Conservation (phyloP, 495 filamentous ascomycete genomes). For the Hypomontagnella monticulosa region DNA sequence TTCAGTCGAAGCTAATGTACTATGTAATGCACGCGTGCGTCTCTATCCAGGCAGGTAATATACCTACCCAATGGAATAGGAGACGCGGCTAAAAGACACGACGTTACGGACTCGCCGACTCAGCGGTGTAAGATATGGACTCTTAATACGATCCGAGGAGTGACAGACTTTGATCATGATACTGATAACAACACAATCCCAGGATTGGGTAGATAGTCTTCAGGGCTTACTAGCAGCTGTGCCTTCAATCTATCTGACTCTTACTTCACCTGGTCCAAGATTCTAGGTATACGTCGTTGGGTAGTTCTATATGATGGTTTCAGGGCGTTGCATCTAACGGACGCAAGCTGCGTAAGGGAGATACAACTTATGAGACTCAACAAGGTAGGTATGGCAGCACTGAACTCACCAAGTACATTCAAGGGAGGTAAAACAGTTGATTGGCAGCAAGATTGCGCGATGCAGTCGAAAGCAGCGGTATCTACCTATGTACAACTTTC, state of each 20-base stretch:
- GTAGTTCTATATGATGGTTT: not conserved
- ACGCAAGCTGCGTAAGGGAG: too few relatives aligned
- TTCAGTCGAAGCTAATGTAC: not conserved
- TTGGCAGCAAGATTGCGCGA: constrained; percentile 1
- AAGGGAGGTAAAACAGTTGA: not conserved
- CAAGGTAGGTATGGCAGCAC: too few relatives aligned
- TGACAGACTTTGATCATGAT: too few relatives aligned
- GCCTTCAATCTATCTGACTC: not conserved
- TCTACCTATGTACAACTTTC: constrained; percentile 22
- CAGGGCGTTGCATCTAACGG: too few relatives aligned
- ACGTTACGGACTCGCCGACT: constrained; percentile 4
- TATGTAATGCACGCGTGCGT: not conserved
- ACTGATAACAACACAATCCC: too few relatives aligned
- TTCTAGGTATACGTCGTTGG: constrained; percentile 6
- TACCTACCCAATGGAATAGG: not conserved
- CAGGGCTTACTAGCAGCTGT: too few relatives aligned
- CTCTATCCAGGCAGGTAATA: too few relatives aligned
- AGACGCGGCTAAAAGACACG: not conserved
- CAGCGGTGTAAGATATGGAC: not conserved
- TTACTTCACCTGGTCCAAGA: constrained; percentile 5
- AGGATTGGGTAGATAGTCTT: too few relatives aligned
- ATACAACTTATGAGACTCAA: too few relatives aligned
- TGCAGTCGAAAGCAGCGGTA: constrained; percentile 12
- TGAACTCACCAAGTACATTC: too few relatives aligned
- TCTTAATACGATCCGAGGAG: too few relatives aligned